Conservation (phyloP, 2,329 filamentous ascomycete genomes). For the Ceratocystis alfenasii region DNA sequence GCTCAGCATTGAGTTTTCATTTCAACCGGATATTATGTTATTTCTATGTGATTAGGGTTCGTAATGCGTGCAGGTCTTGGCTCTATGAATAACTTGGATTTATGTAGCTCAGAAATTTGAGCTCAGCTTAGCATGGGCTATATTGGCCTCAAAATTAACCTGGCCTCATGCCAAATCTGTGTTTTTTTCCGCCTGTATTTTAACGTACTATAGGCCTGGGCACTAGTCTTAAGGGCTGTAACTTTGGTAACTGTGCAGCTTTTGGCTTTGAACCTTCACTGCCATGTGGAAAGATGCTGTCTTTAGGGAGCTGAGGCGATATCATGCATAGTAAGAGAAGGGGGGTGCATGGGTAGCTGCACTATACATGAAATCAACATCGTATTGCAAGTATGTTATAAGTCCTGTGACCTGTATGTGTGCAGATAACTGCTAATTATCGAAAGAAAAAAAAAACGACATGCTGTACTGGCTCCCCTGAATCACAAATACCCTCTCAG, state of each 20-base stretch:
- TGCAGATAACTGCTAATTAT: not conserved
- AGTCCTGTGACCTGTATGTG: not conserved
- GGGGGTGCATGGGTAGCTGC: not conserved
- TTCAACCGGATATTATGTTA: not conserved
- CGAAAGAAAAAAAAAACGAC: not conserved
- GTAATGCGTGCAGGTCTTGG: not conserved
- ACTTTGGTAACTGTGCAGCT: not conserved
- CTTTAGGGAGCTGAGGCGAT: not conserved
- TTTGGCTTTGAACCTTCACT: slow-evolving; percentile 1
- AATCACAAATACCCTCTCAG: not conserved
- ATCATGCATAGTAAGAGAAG: not conserved
- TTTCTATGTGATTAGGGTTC: not conserved
- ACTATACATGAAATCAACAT: not conserved
- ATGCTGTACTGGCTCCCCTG: not conserved
- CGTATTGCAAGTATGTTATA: not conserved
- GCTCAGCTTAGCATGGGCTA: not conserved
- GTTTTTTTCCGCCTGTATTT: not conserved
- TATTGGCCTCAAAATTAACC: not conserved
- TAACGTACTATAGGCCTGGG: not conserved
- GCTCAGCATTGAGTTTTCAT: not conserved
- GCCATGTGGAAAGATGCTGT: not conserved
- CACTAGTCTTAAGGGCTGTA: not conserved
- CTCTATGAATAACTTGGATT: not conserved
- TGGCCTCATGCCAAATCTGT: not conserved
- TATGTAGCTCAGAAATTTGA: not conserved